Evolutionary conservation across 1,139 yeast species (phyloP), one percentile per base, ranked within the genome.

Genomic region (Yamadazyma sp.): DNA sequence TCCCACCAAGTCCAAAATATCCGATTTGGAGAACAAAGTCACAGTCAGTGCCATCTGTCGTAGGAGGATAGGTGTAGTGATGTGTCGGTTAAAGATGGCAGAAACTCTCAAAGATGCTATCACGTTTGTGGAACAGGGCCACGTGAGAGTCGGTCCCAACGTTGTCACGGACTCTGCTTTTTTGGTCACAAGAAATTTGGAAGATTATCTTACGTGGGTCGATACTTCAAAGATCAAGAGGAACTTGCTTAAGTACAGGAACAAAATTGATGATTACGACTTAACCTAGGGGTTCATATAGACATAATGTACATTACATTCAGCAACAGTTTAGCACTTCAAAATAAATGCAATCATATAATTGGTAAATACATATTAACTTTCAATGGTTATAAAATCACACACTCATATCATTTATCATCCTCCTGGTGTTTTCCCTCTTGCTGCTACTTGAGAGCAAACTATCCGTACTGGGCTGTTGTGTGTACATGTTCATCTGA

Each of bases 131-230:
- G 97, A 92, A 57, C 97, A 92, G 61, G 99, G 99, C 3, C 97
- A 94, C 56, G 96, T 94, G 3, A 76, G 98, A 50, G 96, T 94
- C 9, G 99, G 99, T 0, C 98, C 97, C 8, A 87, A 89, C 55
- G 85, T 92, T 24, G 82, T 94, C 34, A 89, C 96, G 0, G 98
- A 94, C 59, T 95, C 98, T 3, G 97, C 98, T 0, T 92, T 84
- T 59, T 70, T 94, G 52, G 95, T 94, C 2, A 90, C 97, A 8
- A 74, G 94, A 57, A 88, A 82, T 52, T 76, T 92, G 83, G 98
- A 94, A 59, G 99, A 94, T 63, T 92, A 88, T 61, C 76, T 94
- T 53, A 94, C 98, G 1, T 94, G 99, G 99, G 95, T 87, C 14
- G 97, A 94, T 56, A 76, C 82, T 34, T 85, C 95, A 48, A 94